Evolutionary conservation across 2,329 filamentous ascomycete genomes (phyloP).

Genomic region (Diplodia corticola): DNA sequence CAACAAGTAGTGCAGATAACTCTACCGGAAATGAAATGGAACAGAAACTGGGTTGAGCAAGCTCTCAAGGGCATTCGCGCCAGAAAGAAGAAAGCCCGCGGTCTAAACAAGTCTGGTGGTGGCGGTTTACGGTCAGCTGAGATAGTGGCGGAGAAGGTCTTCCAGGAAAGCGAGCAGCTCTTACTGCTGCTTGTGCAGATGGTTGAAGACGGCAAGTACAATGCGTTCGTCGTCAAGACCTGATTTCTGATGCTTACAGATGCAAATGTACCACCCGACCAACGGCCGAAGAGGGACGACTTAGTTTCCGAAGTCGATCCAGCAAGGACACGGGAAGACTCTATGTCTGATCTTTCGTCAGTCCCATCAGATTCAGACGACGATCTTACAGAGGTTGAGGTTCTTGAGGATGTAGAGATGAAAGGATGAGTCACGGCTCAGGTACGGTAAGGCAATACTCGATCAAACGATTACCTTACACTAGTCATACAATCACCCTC

Average conservation of each 20-base stretch:
- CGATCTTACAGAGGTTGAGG: background rate
- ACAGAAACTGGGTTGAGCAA: constrained; percentile 30
- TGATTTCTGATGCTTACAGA: background rate
- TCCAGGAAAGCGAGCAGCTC: constrained; percentile 39
- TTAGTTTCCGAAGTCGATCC: background rate
- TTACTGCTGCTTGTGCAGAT: constrained; percentile 39
- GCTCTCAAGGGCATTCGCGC: constrained; percentile 36
- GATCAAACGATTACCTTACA: background rate
- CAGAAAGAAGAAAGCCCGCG: constrained; percentile 56
- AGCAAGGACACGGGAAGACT: background rate
- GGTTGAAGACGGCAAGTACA: constrained; percentile 30
- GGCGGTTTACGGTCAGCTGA: constrained; percentile 49
- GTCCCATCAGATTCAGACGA: background rate
- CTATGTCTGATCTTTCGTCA: background rate
- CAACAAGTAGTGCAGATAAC: constrained; percentile 26
- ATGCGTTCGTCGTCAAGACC: background rate
- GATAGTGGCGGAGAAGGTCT: constrained; percentile 35
- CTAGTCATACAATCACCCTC: background rate
- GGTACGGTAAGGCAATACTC: background rate
- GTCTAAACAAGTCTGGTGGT: constrained; percentile 47
- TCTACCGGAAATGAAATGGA: constrained; percentile 26
- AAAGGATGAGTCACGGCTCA: background rate
- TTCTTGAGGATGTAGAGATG: background rate
- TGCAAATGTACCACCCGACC: background rate
- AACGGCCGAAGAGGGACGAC: background rate